Evolutionary conservation across 2,329 filamentous ascomycete genomes (phyloP).

Genomic region (Fusarium sp.): DNA sequence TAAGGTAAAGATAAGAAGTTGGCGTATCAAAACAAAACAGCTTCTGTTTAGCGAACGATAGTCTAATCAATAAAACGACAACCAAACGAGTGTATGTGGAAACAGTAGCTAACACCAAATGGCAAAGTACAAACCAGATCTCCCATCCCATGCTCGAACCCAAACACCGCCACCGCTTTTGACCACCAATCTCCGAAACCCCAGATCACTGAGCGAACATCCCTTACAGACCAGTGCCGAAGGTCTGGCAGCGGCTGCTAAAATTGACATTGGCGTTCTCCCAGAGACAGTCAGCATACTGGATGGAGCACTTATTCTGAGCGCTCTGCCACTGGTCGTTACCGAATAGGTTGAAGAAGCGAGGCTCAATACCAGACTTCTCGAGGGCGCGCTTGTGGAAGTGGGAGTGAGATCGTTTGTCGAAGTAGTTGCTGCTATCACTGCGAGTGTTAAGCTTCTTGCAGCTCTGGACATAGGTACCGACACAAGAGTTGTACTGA

Average conservation of each 20-base stretch:
- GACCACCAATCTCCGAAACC: background rate
- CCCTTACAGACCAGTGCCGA: constrained; percentile 40
- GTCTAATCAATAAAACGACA: constrained; percentile 16
- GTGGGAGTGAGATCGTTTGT: constrained; percentile 31
- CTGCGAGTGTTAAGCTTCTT: constrained; percentile 44
- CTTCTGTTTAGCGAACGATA: constrained; percentile 30
- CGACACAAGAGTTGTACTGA: constrained; percentile 60
- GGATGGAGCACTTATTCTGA: constrained; percentile 56
- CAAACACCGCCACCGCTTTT: background rate
- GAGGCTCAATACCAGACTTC: constrained; percentile 37
- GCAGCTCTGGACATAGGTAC: constrained; percentile 61
- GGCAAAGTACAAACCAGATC: background rate
- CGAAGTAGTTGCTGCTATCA: constrained; percentile 25
- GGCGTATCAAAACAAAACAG: constrained; percentile 19
- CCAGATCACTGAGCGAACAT: background rate
- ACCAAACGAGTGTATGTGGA: constrained; percentile 27
- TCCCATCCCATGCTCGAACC: background rate
- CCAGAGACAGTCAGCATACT: constrained; percentile 59
- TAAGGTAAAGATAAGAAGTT: background rate
- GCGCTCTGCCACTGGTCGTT: constrained; percentile 47
- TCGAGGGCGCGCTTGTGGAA: constrained; percentile 41
- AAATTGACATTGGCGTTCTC: constrained; percentile 53
- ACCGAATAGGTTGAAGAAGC: constrained; percentile 41
- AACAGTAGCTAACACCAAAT: constrained; percentile 15
- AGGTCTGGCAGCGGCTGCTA: constrained; percentile 52